Evolutionary conservation across 2,329 filamentous ascomycete genomes (phyloP).

Genomic region (Neoscytalidium dimidiatum): DNA sequence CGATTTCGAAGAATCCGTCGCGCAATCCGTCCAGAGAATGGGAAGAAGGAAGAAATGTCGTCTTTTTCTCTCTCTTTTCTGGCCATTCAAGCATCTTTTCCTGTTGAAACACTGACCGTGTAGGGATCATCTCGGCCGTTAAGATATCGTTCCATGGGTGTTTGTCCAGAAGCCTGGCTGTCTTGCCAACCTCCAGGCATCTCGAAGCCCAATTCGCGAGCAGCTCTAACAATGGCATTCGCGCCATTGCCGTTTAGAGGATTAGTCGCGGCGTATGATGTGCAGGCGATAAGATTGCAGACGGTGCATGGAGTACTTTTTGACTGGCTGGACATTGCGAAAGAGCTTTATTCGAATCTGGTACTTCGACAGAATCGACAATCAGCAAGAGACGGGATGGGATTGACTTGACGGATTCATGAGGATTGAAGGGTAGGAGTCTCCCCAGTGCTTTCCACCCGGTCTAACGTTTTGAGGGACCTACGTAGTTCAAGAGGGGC

Average conservation of each 20-base stretch:
- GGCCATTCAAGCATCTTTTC: too few relatives aligned
- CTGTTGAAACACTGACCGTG: neutral
- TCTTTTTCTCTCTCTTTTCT: too few relatives aligned
- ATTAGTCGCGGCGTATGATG: neutral
- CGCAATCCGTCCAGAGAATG: too few relatives aligned
- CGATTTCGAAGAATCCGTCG: neutral
- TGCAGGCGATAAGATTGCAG: neutral
- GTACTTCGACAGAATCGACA: neutral
- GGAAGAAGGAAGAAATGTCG: too few relatives aligned
- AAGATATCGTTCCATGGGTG: neutral
- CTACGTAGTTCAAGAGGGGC: too few relatives aligned
- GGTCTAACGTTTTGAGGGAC: too few relatives aligned
- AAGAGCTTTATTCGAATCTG: neutral
- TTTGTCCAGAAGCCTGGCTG: neutral
- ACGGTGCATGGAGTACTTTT: neutral
- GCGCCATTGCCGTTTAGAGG: neutral
- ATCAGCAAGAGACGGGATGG: neutral
- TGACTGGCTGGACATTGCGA: neutral
- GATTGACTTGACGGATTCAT: neutral
- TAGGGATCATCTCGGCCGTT: neutral
- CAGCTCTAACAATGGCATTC: neutral
- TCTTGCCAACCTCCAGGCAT: neutral
- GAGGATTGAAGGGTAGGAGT: too few relatives aligned
- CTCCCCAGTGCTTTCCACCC: too few relatives aligned
- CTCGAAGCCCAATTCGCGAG: neutral